A percentile compares a stretch with the other conserved stretches of the same genome.
Conservation (phyloP, 2,329 filamentous ascomycete genomes). For the Stemphylium vesicarium region DNA sequence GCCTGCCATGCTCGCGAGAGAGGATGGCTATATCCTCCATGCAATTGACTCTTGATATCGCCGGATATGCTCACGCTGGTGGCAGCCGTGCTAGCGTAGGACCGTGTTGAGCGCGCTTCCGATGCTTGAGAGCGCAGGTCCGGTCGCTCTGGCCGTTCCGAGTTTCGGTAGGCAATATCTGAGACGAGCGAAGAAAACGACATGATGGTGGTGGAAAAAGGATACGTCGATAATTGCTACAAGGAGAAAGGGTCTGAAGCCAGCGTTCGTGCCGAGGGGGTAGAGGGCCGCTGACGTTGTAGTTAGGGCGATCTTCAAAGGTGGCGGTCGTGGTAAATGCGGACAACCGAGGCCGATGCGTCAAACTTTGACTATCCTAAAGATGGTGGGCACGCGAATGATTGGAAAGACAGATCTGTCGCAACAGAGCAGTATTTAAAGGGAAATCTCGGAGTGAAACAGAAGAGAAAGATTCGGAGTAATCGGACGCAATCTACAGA, state of each 20-base stretch:
- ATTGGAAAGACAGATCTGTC: not conserved
- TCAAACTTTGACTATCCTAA: conserved; percentile 5
- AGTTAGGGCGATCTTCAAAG: conserved; percentile 4
- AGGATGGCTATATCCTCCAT: conserved; percentile 60
- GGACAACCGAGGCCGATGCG: conserved; percentile 17
- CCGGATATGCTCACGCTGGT: conserved; percentile 60
- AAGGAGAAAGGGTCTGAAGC: not conserved
- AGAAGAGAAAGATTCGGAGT: not conserved
- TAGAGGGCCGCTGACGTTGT: conserved; percentile 3
- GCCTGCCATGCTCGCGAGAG: conserved; percentile 60
- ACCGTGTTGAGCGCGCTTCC: conserved; percentile 54
- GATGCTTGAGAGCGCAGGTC: conserved; percentile 56
- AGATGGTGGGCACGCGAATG: not conserved
- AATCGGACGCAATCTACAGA: not conserved
- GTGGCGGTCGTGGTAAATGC: conserved; percentile 14
- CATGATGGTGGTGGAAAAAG: conserved; percentile 41
- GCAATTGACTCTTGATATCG: conserved; percentile 59
- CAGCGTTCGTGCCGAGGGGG: not conserved
- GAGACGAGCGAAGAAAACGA: conserved; percentile 61
- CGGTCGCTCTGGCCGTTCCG: conserved; percentile 41
- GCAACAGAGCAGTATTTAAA: not conserved
- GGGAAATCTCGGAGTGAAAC: not conserved
- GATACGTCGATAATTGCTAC: not conserved
- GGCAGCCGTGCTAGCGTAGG: conserved; percentile 59
- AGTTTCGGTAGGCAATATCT: conserved; percentile 58